Evolutionary conservation across 495 filamentous ascomycete species (phyloP), one percentile per base, ranked within the genome.

Genomic region (Penicillium tannophilum): DNA sequence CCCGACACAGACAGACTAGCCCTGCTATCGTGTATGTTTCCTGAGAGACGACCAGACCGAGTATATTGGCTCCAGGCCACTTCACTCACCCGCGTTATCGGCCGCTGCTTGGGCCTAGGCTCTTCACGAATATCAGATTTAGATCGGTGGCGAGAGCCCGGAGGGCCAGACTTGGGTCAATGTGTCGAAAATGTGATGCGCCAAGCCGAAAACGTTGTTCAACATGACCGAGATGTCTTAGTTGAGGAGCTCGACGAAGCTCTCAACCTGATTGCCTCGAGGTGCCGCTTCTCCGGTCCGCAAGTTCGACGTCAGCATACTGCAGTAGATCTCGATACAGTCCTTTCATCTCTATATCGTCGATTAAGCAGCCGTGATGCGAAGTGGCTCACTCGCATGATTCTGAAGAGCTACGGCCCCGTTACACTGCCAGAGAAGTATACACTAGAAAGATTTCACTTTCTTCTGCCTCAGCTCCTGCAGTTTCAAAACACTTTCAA

Each of bases 341-440:
- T 77, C 9, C 65, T 92, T 1, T 76, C 77, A 17, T 65, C 69
- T 28, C 64, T 91, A 0, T 91, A 88, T 69, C 79, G 71, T 43
- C 79, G 83, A 12, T 59, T 92, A 28, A 80, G 81, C 44, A 84
- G 88, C 16, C 78, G 83, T 41, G 89, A 96, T 66, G 90, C 87
- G 0, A 97, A 97, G 73, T 97, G 93, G 93, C 79, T 97, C 11
- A 92, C 90, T 0, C 81, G 93, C 7, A 73, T 94, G 67, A 82
- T 97, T 36, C 71, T 97, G 19, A 94, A 95, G 69, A 84, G 85
- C 53, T 90, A 86, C 61, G 72, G 74, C 17, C 88, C 90, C 0
- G 80, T 93, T 3, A 63, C 82, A 7, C 49, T 87, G 1, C 76
- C 83, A 17, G 72, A 76, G 55, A 63, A 57, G 8, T 59, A 80